Base-by-base conservation (phyloP, 768 basidiomycete species). In the Rhodotorula babjevae region DNA sequence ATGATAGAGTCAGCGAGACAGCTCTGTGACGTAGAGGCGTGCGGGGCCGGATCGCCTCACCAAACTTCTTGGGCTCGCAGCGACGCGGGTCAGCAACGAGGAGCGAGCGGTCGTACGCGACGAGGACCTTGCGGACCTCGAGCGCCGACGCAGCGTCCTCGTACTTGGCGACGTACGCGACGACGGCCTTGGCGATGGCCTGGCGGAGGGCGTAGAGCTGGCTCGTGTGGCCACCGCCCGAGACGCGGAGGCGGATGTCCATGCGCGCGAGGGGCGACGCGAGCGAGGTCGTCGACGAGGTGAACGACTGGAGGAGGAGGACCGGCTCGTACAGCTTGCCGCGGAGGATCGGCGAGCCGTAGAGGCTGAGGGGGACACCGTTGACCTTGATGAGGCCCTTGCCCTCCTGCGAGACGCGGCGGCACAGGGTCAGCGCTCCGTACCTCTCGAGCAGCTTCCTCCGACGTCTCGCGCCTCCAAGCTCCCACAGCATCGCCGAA, bases 131-230 rank as follows among this genome's bases (percentile, higher is more conserved):
- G 88, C 96, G 97, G 84, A 99, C 82, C 84, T 95, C 94, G 84
- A 99, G 87, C 36, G 95, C 93, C 79, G 91, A 93, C 83, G 88
- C 93, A 75, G 96, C 96, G 81, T 99, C 96, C 82, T 93, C 86
- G 85, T 97, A 97, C 84, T 98, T 99, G 84, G 93, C 91, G 82
- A 95, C 93, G 87, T 92, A 98, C 63, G 96, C 96, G 79, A 99
- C 91, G 76, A 98, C 83, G 71, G 95, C 96, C 85, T 96, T 97
- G 78, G 92, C 90, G 79, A 99, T 95, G 52, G 96, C 96, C 85
- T 99, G 96, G 75, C 96, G 92, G 82, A 98, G 92, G 75, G 96
- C 96, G 84, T 98, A 99, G 75, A 99, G 87, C 83, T 99, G 95
- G 66, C 95, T 95, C 71, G 93, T 93, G 86, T 98, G 96, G 83